phyloP scores from a whole-genome alignment of 345 rosid genomes.

The Aquilaria malaccensis region DNA sequence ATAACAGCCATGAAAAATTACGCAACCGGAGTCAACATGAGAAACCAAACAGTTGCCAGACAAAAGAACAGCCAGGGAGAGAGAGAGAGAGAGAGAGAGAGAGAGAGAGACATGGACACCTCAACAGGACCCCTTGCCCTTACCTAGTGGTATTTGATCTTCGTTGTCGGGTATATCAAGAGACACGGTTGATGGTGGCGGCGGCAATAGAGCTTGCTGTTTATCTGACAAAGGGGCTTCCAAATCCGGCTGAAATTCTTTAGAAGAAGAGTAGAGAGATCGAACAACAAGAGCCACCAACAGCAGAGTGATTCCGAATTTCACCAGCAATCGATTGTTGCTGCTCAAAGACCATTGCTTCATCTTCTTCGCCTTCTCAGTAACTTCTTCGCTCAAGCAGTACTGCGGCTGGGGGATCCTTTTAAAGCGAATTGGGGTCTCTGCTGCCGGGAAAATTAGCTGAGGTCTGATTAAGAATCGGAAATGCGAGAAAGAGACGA shows the following conservation, averaged over 20 bases:
- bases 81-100: background rate
- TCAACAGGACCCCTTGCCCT: constrained; percentile 6
- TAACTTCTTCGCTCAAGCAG: background rate
- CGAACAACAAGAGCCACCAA: constrained; percentile 49
- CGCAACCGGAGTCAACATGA: background rate
- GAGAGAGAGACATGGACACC: background rate
- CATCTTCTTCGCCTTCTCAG: constrained; percentile 25
- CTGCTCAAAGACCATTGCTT: constrained; percentile 25
- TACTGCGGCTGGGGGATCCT: too few relatives aligned
- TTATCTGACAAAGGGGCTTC: constrained; percentile 20
- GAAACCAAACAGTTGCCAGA: background rate
- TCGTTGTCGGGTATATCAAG: constrained; percentile 32
- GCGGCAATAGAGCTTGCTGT: constrained; percentile 4
- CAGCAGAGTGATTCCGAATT: constrained; percentile 39
- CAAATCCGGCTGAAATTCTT: constrained; percentile 24
- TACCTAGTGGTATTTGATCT: constrained; percentile 51
- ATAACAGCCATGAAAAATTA: too few relatives aligned
- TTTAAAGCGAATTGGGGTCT: too few relatives aligned
- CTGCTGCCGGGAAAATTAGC: too few relatives aligned
- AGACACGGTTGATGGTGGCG: background rate
- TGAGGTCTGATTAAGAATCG: too few relatives aligned
- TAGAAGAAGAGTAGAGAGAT: constrained; percentile 37
- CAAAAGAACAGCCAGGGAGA: too few relatives aligned
- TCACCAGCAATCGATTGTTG: constrained; percentile 44
- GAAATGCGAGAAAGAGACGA: too few relatives aligned